Conservation (phyloP, 108 stramenopile species). For the Skeletonema potamos region DNA sequence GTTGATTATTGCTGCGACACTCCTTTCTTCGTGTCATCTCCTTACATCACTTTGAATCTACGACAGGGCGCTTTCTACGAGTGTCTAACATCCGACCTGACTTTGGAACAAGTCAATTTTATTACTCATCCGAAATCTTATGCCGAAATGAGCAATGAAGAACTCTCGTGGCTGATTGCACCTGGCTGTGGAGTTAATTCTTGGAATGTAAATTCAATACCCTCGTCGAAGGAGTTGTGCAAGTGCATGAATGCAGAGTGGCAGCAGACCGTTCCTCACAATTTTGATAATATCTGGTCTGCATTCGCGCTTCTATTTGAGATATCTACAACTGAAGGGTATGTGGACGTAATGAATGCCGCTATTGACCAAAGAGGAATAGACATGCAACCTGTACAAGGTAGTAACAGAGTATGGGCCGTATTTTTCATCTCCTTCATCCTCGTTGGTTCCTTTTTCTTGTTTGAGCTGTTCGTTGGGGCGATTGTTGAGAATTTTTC, state of each 20-base stretch:
- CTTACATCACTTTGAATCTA: neutral
- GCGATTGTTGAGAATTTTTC: slow-evolving; percentile 75
- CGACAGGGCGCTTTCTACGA: slow-evolving; percentile 47
- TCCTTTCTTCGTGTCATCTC: neutral
- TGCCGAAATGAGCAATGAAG: neutral
- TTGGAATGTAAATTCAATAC: slow-evolving; percentile 9
- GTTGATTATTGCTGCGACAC: neutral
- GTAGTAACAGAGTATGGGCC: slow-evolving; percentile 28
- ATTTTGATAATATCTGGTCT: slow-evolving; percentile 56
- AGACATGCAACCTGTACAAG: slow-evolving; percentile 50
- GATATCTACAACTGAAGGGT: slow-evolving; percentile 67
- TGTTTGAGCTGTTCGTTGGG: slow-evolving; percentile 77
- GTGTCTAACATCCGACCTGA: slow-evolving; percentile 32
- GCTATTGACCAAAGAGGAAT: slow-evolving; percentile 53
- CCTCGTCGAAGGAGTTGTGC: slow-evolving; percentile 43
- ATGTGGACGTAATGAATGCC: slow-evolving; percentile 55
- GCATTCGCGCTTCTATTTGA: slow-evolving; percentile 59
- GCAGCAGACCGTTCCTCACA: slow-evolving; percentile 34
- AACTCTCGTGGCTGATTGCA: slow-evolving; percentile 11
- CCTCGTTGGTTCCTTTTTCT: slow-evolving; percentile 65
- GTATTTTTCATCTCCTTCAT: slow-evolving; percentile 62
- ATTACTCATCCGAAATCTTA: slow-evolving; percentile 10
- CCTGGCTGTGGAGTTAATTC: neutral
- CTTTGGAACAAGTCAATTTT: neutral
- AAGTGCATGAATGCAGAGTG: slow-evolving; percentile 36